These are phyloP conservation scores for Monilinia fructigena DNA, from an alignment of 2,329 filamentous ascomycete species.

Conservation along the genomic window DNA sequence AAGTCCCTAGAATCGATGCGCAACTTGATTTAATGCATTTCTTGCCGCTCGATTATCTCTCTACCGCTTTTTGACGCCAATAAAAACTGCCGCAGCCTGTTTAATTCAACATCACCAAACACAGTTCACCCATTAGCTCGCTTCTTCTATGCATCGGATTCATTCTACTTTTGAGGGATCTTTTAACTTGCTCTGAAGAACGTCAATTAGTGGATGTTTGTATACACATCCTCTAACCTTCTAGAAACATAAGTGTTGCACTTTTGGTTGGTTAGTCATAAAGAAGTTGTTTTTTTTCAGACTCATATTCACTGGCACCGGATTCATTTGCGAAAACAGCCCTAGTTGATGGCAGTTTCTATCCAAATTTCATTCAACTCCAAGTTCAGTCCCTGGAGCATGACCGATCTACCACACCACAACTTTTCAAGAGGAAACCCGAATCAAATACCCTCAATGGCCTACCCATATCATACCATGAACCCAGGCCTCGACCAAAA, in stretches of 20 bases:
- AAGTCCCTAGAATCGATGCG: slow-evolving; percentile 27
- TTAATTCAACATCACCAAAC: slow-evolving; percentile 14
- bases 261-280: neutral
- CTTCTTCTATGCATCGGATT: slow-evolving; percentile 19
- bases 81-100: slow-evolving; percentile 22
- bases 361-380: slow-evolving; percentile 37
- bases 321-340: slow-evolving; percentile 23
- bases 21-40: slow-evolving; percentile 17
- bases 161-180: slow-evolving; percentile 1
- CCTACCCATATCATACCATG: slow-evolving; percentile 37
- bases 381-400: slow-evolving; percentile 38
- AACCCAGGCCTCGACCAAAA: slow-evolving; percentile 33
- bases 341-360: slow-evolving; percentile 41
- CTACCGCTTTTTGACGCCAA: slow-evolving; percentile 18
- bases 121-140: slow-evolving; percentile 16
- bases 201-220: slow-evolving; percentile 21
- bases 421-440: slow-evolving; percentile 33
- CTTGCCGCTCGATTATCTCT: slow-evolving; percentile 19
- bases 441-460: slow-evolving; percentile 33
- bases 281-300: neutral
- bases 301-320: slow-evolving; percentile 25
- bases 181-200: slow-evolving; percentile 12
- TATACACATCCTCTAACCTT: slow-evolving; percentile 6
- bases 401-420: slow-evolving; percentile 34
- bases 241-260: neutral